These are phyloP conservation scores for Leccinum pallidistipes DNA, from an alignment of 1,284 basidiomycete species.

Conservation along the genomic window DNA sequence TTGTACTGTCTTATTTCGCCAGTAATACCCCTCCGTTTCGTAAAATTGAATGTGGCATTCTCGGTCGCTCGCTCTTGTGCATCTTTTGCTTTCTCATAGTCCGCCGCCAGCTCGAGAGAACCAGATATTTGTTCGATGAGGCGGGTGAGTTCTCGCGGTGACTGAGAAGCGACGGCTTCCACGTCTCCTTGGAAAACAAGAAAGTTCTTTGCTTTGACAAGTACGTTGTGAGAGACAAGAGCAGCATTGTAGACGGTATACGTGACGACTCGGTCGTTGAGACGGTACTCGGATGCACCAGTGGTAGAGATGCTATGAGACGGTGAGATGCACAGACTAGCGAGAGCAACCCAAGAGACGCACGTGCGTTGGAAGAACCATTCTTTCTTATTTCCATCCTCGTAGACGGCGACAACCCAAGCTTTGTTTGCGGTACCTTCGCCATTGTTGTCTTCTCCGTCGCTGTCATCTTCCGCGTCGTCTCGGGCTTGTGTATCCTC, in stretches of 20 bases:
- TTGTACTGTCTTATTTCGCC: slow-evolving; percentile 98
- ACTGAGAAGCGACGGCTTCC: slow-evolving; percentile 96
- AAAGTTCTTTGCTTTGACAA: slow-evolving; percentile 99
- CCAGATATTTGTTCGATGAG: slow-evolving; percentile 97
- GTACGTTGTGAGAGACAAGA: slow-evolving; percentile 88
- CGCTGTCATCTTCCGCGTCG: slow-evolving; percentile 45
- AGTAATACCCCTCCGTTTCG: slow-evolving; percentile 89
- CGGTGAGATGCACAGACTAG: slow-evolving; percentile 5
- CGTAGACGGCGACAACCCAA: slow-evolving; percentile 92
- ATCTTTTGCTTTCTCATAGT: slow-evolving; percentile 89
- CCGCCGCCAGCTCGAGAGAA: slow-evolving; percentile 84
- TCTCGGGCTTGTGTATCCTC: slow-evolving; percentile 47
- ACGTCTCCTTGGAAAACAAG: slow-evolving; percentile 99
- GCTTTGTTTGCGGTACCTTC: slow-evolving; percentile 89
- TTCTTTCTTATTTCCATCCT: slow-evolving; percentile 76
- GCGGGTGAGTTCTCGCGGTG: slow-evolving; percentile 84
- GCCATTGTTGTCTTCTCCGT: slow-evolving; percentile 59
- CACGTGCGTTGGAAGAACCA: slow-evolving; percentile 92
- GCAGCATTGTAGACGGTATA: slow-evolving; percentile 86
- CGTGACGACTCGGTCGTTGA: slow-evolving; percentile 77
- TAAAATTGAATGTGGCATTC: slow-evolving; percentile 91
- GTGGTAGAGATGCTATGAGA: slow-evolving; percentile 76
- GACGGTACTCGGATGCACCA: slow-evolving; percentile 86
- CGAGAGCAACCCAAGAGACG: slow-evolving; percentile 32
- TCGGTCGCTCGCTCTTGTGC: slow-evolving; percentile 91